Evolutionary conservation across 768 basidiomycete genomes (phyloP).

Genomic region (Boletus vinaceobasis): DNA sequence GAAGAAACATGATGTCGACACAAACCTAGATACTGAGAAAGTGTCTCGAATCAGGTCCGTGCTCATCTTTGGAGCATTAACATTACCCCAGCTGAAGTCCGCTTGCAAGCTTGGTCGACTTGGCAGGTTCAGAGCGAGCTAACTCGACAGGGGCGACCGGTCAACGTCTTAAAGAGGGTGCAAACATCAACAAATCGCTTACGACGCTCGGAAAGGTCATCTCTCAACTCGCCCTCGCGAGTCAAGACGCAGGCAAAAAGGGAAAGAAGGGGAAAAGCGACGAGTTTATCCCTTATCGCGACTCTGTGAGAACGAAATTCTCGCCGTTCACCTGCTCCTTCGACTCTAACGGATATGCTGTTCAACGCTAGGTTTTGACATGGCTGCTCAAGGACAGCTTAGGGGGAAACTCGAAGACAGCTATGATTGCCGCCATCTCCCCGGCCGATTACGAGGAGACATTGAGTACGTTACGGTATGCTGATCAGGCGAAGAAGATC

Average conservation of each 20-base stretch:
- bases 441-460: constrained; percentile 99
- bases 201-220: constrained; percentile 99
- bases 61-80: neutral
- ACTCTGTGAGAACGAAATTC: constrained; percentile 66
- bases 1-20: constrained; percentile 79
- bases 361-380: constrained; percentile 70
- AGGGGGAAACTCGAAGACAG: constrained; percentile 96
- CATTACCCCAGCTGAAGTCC: constrained; percentile 9
- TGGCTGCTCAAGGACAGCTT: constrained; percentile 98
- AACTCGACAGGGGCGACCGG: constrained; percentile 98
- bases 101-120: constrained; percentile 73
- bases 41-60: constrained; percentile 93
- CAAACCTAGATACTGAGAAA: constrained; percentile 93
- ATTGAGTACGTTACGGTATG: constrained; percentile 92
- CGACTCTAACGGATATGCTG: constrained; percentile 4
- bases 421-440: constrained; percentile 98
- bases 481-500: constrained; percentile 99
- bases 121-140: constrained; percentile 95
- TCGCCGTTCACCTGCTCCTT: neutral
- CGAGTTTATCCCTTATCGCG: constrained; percentile 95
- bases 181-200: constrained; percentile 97
- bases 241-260: constrained; percentile 63
- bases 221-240: constrained; percentile 72
- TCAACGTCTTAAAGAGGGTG: constrained; percentile 93
- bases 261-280: constrained; percentile 87